Percentiles rank a stretch among this genome's conserved stretches.
phyloP scores from a whole-genome alignment of 23 red algal species.

The Chondrus crispus region DNA sequence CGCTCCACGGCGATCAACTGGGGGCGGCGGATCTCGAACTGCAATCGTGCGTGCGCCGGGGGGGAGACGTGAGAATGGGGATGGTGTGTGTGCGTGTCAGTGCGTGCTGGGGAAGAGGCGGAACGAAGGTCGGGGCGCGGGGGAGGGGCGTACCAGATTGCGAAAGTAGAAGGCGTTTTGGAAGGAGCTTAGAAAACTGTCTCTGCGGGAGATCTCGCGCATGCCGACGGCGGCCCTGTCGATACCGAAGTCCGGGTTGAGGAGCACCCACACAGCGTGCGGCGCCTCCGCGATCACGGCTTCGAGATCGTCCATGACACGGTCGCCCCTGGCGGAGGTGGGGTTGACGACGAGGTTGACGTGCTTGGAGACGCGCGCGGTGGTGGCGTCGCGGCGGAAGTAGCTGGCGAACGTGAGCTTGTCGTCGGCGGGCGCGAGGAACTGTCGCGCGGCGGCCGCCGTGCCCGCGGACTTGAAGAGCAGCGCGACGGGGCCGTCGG shows the following conservation, averaged over 20 bases:
- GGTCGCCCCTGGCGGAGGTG: neutral
- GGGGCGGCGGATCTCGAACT: conserved; percentile 23
- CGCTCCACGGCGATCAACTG: conserved; percentile 6
- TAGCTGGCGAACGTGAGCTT: neutral
- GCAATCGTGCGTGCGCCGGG: too few relatives aligned
- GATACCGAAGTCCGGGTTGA: conserved; percentile 8
- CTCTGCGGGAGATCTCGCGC: conserved; percentile 1
- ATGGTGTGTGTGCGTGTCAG: too few relatives aligned
- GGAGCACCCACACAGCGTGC: conserved; percentile 7
- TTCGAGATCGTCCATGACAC: neutral
- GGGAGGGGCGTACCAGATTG: neutral
- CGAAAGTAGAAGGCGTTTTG: conserved; percentile 36
- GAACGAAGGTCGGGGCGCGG: too few relatives aligned
- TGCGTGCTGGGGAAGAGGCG: too few relatives aligned
- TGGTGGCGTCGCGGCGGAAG: neutral
- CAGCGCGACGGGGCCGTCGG: neutral
- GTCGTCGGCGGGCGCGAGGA: neutral
- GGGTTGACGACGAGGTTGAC: conserved; percentile 30
- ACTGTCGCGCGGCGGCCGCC: neutral
- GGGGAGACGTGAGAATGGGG: too few relatives aligned
- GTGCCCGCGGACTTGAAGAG: conserved; percentile 46
- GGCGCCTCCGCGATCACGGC: neutral
- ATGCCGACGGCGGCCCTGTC: conserved; percentile 36
- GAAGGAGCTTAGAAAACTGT: neutral
- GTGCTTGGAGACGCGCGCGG: neutral